Evolutionary conservation across 139 green algal genomes (phyloP).

Genomic region (Chlamydomonas sphaeroides): DNA sequence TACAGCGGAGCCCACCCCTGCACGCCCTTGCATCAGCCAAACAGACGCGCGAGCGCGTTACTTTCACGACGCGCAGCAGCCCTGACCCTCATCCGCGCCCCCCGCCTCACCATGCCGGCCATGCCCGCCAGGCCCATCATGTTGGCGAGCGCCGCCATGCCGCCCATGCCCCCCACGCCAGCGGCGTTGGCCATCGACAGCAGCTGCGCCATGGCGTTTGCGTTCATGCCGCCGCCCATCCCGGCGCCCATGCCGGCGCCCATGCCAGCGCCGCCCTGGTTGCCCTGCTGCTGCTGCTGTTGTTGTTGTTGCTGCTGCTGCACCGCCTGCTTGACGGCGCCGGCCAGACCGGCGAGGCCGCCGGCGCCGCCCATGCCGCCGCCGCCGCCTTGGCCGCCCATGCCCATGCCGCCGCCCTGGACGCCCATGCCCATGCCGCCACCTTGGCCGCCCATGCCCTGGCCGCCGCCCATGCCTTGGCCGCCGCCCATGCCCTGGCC

Average conservation of each 20-base stretch:
- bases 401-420: slow-evolving; percentile 44
- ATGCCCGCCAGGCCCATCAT: slow-evolving; percentile 54
- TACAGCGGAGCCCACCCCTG: too few species aligned
- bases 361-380: slow-evolving; percentile 36
- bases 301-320: background rate
- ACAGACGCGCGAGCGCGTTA: too few species aligned
- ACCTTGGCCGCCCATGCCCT: slow-evolving; percentile 21
- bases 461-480: slow-evolving; percentile 34
- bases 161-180: slow-evolving; percentile 16
- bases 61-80: too few species aligned
- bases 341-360: background rate
- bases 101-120: slow-evolving; percentile 27
- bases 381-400: slow-evolving; percentile 42
- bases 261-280: background rate
- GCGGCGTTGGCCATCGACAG: slow-evolving; percentile 35
- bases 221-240: background rate
- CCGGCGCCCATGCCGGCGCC: background rate
- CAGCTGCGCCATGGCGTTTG: slow-evolving; percentile 21
- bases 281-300: background rate
- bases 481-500: slow-evolving; percentile 17
- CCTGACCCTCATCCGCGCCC: too few species aligned
- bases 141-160: slow-evolving; percentile 16
- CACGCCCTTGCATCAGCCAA: too few species aligned
- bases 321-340: background rate
- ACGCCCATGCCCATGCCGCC: slow-evolving; percentile 5